Evolutionary conservation across 495 filamentous ascomycete genomes (phyloP).

Genomic region (Cladorrhinum samala): DNA sequence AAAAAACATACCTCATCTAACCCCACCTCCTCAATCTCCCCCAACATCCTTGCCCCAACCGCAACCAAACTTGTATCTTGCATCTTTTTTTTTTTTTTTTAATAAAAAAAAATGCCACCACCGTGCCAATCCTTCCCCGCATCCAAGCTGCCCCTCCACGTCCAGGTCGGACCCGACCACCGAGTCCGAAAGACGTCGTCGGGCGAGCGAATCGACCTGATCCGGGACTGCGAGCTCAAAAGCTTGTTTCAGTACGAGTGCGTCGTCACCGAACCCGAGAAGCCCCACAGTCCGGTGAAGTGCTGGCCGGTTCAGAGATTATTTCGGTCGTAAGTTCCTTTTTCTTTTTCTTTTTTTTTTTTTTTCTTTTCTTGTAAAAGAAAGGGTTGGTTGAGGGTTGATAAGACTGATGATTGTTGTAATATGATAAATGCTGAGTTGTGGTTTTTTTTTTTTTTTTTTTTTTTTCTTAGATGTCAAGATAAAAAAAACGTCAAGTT

Average conservation of each 20-base stretch:
- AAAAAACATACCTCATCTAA: conserved; percentile 37
- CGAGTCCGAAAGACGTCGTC: conserved; percentile 44
- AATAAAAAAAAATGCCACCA: conserved; percentile 49
- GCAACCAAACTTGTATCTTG: conserved; percentile 28
- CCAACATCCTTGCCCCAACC: conserved; percentile 57
- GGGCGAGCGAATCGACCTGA: conserved; percentile 48
- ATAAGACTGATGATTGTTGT: too few relatives aligned
- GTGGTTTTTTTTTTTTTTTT: conserved; percentile 10
- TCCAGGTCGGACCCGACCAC: conserved; percentile 44
- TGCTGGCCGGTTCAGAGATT: conserved; percentile 72
- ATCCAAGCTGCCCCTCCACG: conserved; percentile 40
- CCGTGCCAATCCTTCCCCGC: conserved; percentile 51
- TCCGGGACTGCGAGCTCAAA: conserved; percentile 59
- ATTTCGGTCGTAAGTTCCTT: conserved; percentile 64
- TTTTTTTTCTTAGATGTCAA: conserved; percentile 52
- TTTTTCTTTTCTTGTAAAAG: too few relatives aligned
- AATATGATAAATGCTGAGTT: too few relatives aligned
- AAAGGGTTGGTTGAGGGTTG: too few relatives aligned
- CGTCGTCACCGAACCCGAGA: conserved; percentile 50
- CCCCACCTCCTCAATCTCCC: conserved; percentile 33
- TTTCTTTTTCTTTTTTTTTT: too few relatives aligned
- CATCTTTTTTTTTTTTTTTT: conserved; percentile 13
- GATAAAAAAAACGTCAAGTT: conserved; percentile 51
- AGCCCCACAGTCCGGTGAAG: conserved; percentile 48
- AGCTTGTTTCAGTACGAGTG: conserved; percentile 83